Base-by-base conservation (phyloP, 2,329 filamentous ascomycete species). In the Sarocladiaceae sp. region DNA sequence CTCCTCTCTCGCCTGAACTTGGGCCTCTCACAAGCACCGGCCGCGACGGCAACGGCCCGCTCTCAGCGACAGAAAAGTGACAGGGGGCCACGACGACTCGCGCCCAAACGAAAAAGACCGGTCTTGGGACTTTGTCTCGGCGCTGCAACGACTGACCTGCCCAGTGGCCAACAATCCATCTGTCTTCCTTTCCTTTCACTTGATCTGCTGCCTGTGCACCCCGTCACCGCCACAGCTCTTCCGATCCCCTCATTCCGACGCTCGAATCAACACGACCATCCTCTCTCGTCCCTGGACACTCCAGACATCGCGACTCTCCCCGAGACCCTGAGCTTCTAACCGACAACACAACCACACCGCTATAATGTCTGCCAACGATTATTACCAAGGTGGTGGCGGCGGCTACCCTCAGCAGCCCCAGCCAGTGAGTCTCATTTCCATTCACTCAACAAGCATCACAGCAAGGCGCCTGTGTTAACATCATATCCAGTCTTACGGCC, bases 401-500 rank as follows among this genome's bases (percentile, higher is more conserved):
- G 60, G 59, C 48, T 67, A 66, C 44, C 64, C 65, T 33, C 63
- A 66, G 45, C 60, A 67, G 16, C 66, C 66, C 15, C 66, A 64
- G 47, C 50, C 60, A 27, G 66, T 69, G 61, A 58, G 66, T 51
- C 31, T 45, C 20, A 4, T 16, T n/a, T 29, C 20, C 16, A 27
- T 9, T 29, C 18, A 19, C 61, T 48, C 60, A 60, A 13, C 32
- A 42, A 29, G 24, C 23, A 23, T 29, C 32, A 33, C 32, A 33
- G 13, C 26, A 29, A 29, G 26, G 26, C 26, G 9, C n/a, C n/a
- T n/a, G n/a, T n/a, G n/a, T n/a, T n/a, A n/a, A 20, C 33, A 19
- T n/a, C 62, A 60, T 40, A 61, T 59, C 35, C 54, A 60, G 39
- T 56, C 56, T 33, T 54, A 57, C 24, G 55, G 55, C 35, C 56